Evolutionary conservation across 768 basidiomycete genomes (phyloP).

Genomic region (Lactifluus rugatus): DNA sequence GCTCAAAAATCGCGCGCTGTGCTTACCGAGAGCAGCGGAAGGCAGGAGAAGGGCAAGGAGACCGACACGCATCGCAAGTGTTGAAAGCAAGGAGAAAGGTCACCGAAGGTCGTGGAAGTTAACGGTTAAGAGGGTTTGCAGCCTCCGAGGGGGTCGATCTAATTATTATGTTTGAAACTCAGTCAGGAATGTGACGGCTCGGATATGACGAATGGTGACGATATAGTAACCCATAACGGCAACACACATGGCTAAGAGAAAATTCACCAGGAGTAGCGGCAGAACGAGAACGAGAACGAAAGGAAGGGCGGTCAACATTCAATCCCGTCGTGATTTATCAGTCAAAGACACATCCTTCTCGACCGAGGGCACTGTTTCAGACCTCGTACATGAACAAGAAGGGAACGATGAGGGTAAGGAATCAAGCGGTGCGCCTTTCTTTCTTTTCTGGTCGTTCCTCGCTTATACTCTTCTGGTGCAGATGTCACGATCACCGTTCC

Average conservation of each 20-base stretch:
- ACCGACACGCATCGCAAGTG: slow-evolving; percentile 25
- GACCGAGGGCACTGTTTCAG: too few species aligned
- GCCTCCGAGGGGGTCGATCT: too few species aligned
- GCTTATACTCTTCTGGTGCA: neutral
- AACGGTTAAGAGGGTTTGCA: neutral
- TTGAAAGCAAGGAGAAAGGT: neutral
- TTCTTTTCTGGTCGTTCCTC: neutral
- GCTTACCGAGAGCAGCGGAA: slow-evolving; percentile 22
- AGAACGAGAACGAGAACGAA: neutral
- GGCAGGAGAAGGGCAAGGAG: slow-evolving; percentile 23
- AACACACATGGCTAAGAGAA: slow-evolving; percentile 10
- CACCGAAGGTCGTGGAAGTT: neutral
- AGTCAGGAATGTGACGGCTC: neutral
- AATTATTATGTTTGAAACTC: slow-evolving; percentile 13
- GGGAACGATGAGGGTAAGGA: slow-evolving; percentile 10
- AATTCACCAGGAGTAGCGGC: neutral
- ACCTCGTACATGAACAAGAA: slow-evolving; percentile 20
- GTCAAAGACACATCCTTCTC: neutral
- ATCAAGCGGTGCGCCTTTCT: neutral
- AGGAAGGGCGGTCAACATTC: neutral
- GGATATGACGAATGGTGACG: neutral
- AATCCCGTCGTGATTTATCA: slow-evolving; percentile 1
- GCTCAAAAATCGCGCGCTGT: neutral
- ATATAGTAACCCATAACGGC: neutral
- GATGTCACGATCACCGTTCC: slow-evolving; percentile 42